A percentile compares a stretch with the other conserved stretches of the same genome.
phyloP scores from a whole-genome alignment of 2,329 filamentous ascomycete genomes.

The Aspergillus costaricaensis region DNA sequence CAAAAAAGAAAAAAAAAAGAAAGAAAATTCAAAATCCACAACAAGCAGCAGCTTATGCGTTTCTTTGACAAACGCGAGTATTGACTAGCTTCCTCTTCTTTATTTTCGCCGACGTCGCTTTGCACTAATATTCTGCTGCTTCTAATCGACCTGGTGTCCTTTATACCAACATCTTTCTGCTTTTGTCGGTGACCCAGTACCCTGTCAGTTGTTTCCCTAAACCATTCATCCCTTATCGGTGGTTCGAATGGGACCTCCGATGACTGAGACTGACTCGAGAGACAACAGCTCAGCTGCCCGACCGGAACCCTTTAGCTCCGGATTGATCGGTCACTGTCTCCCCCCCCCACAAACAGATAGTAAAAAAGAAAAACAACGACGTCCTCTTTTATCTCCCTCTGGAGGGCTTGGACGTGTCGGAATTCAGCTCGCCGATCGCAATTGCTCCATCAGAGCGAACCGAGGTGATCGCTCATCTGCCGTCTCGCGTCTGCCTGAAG shows the following conservation, averaged over 20 bases:
- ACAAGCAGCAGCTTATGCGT: slow-evolving; percentile 7
- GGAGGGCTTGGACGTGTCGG: slow-evolving; percentile 27
- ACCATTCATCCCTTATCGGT: slow-evolving; percentile 20
- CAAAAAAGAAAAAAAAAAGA: slow-evolving; percentile 12
- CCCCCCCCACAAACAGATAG: too few relatives aligned
- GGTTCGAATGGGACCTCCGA: slow-evolving; percentile 15
- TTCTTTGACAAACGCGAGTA: slow-evolving; percentile 8
- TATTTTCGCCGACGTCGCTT: slow-evolving; percentile 19
- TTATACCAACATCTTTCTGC: slow-evolving; percentile 17
- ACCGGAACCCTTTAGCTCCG: slow-evolving; percentile 17
- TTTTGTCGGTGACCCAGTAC: slow-evolving; percentile 20
- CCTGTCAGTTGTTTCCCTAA: slow-evolving; percentile 17
- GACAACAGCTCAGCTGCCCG: slow-evolving; percentile 21
- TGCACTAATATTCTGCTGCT: slow-evolving; percentile 9
- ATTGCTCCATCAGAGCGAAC: slow-evolving; percentile 22
- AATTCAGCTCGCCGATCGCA: slow-evolving; percentile 27
- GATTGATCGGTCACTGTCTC: slow-evolving; percentile 13
- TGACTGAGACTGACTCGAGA: slow-evolving; percentile 18
- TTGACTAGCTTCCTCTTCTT: slow-evolving; percentile 13
- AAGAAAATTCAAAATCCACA: slow-evolving; percentile 24
- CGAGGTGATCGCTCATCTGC: slow-evolving; percentile 17
- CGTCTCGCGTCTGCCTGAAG: slow-evolving; percentile 20
- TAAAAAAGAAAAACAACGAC: slow-evolving; percentile 13
- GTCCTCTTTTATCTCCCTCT: slow-evolving; percentile 19
- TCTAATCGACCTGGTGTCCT: slow-evolving; percentile 25